A percentile compares a stretch with the other conserved stretches of the same genome.
Evolutionary conservation across 2,329 filamentous ascomycete species (phyloP).

Genomic region (Leptographium lundbergii): DNA sequence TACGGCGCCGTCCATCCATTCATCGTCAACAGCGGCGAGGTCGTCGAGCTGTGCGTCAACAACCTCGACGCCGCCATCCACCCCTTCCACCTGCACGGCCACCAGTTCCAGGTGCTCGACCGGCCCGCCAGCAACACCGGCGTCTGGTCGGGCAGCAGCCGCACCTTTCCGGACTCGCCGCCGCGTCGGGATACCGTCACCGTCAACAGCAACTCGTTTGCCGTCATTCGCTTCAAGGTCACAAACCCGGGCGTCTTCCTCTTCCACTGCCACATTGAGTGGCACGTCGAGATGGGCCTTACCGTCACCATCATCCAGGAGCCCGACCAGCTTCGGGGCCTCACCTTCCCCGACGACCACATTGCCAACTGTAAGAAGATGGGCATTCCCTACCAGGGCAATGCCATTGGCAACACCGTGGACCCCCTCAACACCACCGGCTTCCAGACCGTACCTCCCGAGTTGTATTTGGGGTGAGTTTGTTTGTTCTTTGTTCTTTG

Average conservation of each 20-base stretch:
- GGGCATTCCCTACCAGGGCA: constrained; percentile 40
- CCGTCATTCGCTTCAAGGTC: constrained; percentile 37
- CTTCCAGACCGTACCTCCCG: constrained; percentile 36
- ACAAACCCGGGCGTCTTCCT: constrained; percentile 42
- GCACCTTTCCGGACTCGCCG: constrained; percentile 17
- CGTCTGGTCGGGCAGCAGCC: constrained; percentile 21
- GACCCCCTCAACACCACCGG: constrained; percentile 41
- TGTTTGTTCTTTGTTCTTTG: background rate
- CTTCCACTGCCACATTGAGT: constrained; percentile 48
- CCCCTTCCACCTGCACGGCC: constrained; percentile 41
- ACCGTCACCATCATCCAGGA: constrained; percentile 42
- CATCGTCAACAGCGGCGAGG: constrained; percentile 23
- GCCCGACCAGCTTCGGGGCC: constrained; percentile 40
- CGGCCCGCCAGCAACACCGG: constrained; percentile 24
- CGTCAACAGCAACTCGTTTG: constrained; percentile 29
- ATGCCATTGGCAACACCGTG: constrained; percentile 53
- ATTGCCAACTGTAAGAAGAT: constrained; percentile 30
- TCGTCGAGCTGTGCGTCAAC: constrained; percentile 37
- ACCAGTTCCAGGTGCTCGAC: constrained; percentile 41
- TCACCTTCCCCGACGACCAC: constrained; percentile 47
- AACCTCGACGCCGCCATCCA: constrained; percentile 33
- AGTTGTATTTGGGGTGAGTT: constrained; percentile 33
- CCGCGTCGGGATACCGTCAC: constrained; percentile 24
- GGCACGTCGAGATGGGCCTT: constrained; percentile 49
- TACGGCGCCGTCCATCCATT: constrained; percentile 32